Evolutionary conservation across 495 filamentous ascomycete species (phyloP).

Genomic region (Trichocladium uniseriatum): DNA sequence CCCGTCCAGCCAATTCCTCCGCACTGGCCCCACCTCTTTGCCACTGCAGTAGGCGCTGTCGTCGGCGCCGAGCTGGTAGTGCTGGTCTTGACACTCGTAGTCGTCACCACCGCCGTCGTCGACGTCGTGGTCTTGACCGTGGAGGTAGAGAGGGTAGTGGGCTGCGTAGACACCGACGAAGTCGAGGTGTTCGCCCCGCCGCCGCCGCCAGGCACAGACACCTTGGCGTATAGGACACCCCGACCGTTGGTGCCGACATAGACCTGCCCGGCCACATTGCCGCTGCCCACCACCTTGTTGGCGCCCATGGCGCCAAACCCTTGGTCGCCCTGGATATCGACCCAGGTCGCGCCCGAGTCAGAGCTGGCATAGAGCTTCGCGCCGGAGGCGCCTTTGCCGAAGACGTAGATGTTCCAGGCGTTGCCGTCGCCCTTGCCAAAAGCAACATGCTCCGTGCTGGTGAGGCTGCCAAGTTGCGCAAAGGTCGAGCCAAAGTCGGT

Average conservation of each 20-base stretch:
- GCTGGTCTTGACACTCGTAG: neutral
- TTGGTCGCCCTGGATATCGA: conserved; percentile 43
- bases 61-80: conserved; percentile 2
- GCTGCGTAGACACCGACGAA: neutral
- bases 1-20: conserved; percentile 16
- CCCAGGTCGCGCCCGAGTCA: conserved; percentile 42
- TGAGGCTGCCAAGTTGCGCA: conserved; percentile 25
- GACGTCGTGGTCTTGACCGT: conserved; percentile 1
- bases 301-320: conserved; percentile 43
- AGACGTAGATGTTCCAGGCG: conserved; percentile 41
- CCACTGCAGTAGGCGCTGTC: conserved; percentile 1
- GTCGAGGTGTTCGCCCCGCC: neutral
- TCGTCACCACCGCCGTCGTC: no score
- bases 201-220: conserved; percentile 8
- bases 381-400: conserved; percentile 37
- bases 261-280: conserved; percentile 42
- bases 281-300: conserved; percentile 40
- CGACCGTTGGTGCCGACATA: conserved; percentile 52
- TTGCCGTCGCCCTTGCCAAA: conserved; percentile 31
- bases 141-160: conserved; percentile 1
- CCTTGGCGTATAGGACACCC: conserved; percentile 45
- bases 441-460: conserved; percentile 38
- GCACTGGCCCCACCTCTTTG: conserved; percentile 20
- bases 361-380: conserved; percentile 42
- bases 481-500: conserved; percentile 42